Evolutionary conservation across 441 rosid species (phyloP).

Genomic region (Gossypium lobatum): DNA sequence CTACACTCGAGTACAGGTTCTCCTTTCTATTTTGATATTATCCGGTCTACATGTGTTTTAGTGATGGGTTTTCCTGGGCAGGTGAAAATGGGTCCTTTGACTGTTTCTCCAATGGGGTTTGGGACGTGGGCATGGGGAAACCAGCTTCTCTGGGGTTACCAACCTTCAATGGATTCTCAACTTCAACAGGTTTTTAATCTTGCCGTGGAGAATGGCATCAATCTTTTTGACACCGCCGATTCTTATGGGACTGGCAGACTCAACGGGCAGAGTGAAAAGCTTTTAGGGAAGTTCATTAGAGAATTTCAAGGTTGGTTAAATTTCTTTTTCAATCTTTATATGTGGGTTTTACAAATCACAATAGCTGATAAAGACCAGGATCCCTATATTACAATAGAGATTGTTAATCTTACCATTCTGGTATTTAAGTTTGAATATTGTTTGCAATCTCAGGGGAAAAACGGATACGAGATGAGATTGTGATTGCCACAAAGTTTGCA

Average conservation of each 20-base stretch:
- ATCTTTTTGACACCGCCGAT: constrained; percentile 87
- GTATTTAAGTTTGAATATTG: not conserved
- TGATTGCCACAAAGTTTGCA: constrained; percentile 86
- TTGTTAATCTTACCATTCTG: not conserved
- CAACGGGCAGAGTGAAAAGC: constrained; percentile 87
- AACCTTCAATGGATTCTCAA: constrained; percentile 70
- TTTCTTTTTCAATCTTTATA: not conserved
- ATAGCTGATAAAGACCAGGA: too few species aligned
- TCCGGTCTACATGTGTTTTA: not conserved
- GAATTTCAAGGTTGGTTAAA: constrained; percentile 43
- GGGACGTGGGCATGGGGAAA: constrained; percentile 99
- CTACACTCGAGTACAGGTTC: not conserved
- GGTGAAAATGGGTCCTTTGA: constrained; percentile 80
- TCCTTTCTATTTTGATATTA: too few species aligned
- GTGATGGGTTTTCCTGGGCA: constrained; percentile 12
- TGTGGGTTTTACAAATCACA: too few species aligned
- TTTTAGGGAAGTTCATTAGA: constrained; percentile 69
- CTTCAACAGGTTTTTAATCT: constrained; percentile 70
- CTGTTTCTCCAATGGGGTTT: constrained; percentile 90
- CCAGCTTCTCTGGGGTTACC: constrained; percentile 87
- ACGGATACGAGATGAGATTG: constrained; percentile 40
- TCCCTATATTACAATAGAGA: too few species aligned
- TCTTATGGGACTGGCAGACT: constrained; percentile 87
- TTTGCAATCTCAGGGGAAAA: constrained; percentile 30
- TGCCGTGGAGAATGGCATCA: constrained; percentile 70